A percentile compares a stretch with the other conserved stretches of the same genome.
phyloP scores from a whole-genome alignment of 2,329 filamentous ascomycete species.

The Alternaria sp. region DNA sequence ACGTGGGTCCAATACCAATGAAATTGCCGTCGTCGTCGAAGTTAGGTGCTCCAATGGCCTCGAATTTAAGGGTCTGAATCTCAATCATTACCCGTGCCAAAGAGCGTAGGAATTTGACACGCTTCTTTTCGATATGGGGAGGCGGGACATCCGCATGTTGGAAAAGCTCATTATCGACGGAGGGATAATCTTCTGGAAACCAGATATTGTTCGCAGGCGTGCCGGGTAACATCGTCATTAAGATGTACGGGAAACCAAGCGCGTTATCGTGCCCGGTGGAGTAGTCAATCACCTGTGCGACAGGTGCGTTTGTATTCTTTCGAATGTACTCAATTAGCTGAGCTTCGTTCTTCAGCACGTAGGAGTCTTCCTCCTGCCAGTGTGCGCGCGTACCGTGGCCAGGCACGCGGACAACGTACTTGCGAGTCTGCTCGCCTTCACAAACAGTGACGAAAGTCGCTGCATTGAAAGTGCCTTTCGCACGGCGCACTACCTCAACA shows the following conservation, averaged over 20 bases:
- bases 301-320: slow-evolving; percentile 14
- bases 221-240: slow-evolving; percentile 19
- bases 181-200: slow-evolving; percentile 2
- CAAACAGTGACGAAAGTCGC: neutral
- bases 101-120: neutral
- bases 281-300: slow-evolving; percentile 20
- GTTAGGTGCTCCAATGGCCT: neutral
- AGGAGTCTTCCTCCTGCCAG: slow-evolving; percentile 11
- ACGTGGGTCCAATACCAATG: neutral
- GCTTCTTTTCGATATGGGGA: neutral
- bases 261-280: slow-evolving; percentile 15
- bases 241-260: slow-evolving; percentile 23
- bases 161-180: slow-evolving; percentile 13
- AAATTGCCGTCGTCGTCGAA: neutral
- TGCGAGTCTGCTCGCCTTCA: neutral
- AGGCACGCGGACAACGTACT: slow-evolving; percentile 10
- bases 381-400: slow-evolving; percentile 7
- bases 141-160: neutral
- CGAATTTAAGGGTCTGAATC: neutral
- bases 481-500: neutral
- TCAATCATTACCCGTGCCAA: neutral
- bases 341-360: slow-evolving; percentile 7
- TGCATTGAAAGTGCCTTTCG: neutral
- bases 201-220: slow-evolving; percentile 7
- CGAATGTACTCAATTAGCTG: slow-evolving; percentile 12